phyloP scores from a whole-genome alignment of 306 rosid species.

The Sphenostylis stenocarpa region DNA sequence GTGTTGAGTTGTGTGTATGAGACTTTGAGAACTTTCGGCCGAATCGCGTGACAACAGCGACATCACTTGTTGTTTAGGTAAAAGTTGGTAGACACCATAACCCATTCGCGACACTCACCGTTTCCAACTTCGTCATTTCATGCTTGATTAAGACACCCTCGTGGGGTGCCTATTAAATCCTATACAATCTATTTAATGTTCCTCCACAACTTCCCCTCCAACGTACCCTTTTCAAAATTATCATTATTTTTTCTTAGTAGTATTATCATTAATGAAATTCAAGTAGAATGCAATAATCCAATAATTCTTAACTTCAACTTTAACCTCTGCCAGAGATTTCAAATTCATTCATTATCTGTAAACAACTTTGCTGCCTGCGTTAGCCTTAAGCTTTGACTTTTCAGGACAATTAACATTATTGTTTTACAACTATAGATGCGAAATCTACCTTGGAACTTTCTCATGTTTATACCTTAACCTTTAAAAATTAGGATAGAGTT shows the following conservation, averaged over 20 bases:
- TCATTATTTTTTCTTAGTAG: no score
- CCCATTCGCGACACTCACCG: slow-evolving; percentile 39
- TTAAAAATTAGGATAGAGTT: slow-evolving; percentile 6
- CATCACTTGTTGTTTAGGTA: slow-evolving; percentile 67
- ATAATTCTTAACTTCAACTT: not conserved
- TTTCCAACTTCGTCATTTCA: slow-evolving; percentile 34
- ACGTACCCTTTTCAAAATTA: not conserved
- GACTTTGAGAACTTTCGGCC: slow-evolving; percentile 46
- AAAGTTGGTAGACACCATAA: slow-evolving; percentile 32
- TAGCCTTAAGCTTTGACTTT: slow-evolving; percentile 32
- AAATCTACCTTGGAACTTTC: slow-evolving; percentile 27
- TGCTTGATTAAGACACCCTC: slow-evolving; percentile 21
- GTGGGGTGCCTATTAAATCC: not conserved
- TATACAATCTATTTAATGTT: not conserved
- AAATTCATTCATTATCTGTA: slow-evolving; percentile 34
- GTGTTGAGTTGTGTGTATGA: not conserved
- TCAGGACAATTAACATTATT: not conserved
- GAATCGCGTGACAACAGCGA: slow-evolving; percentile 64
- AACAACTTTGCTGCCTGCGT: slow-evolving; percentile 27
- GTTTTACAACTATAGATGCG: slow-evolving; percentile 16
- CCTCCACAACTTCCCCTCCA: not conserved
- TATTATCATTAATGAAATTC: no score
- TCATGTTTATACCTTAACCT: slow-evolving; percentile 24
- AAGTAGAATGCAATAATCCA: no score
- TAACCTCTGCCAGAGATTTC: not conserved